Percentiles rank a stretch among this genome's conserved stretches.
These are phyloP conservation scores for Isatis tinctoria DNA, from an alignment of 345 rosid species.

Conservation along the genomic window DNA sequence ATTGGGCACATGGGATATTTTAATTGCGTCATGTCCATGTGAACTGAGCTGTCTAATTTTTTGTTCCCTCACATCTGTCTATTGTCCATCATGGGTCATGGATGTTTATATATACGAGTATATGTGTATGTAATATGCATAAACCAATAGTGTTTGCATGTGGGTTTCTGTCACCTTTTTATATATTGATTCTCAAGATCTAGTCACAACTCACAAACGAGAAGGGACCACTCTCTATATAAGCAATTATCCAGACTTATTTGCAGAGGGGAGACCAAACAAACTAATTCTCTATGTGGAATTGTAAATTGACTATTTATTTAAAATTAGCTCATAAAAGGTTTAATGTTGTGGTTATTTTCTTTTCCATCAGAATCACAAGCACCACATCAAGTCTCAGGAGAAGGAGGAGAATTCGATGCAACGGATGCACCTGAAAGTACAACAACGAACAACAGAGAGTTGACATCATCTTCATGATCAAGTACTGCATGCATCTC, in stretches of 20 bases:
- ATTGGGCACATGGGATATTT: conserved; percentile 25
- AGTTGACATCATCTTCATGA: conserved; percentile 21
- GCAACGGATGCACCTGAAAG: conserved; percentile 26
- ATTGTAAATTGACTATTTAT: not conserved
- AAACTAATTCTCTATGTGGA: conserved; percentile 9
- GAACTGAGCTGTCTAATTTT: conserved; percentile 27
- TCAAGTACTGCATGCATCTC: conserved; percentile 5
- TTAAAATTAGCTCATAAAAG: not conserved
- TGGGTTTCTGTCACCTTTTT: conserved; percentile 30
- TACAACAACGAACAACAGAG: conserved; percentile 16
- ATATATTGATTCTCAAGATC: conserved; percentile 28
- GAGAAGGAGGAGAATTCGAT: conserved; percentile 15
- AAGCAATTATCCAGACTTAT: conserved; percentile 20
- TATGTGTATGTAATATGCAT: not conserved
- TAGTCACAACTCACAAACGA: conserved; percentile 24
- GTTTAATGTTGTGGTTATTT: not conserved
- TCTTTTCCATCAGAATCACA: conserved; percentile 25
- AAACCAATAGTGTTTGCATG: conserved; percentile 33
- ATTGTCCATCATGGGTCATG: conserved; percentile 31
- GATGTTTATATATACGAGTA: not conserved
- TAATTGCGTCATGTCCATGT: conserved; percentile 31
- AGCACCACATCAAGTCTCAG: conserved; percentile 19
- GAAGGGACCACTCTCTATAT: conserved; percentile 28
- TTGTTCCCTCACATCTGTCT: conserved; percentile 23
- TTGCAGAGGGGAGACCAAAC: conserved; percentile 15